Evolutionary conservation across 2,329 filamentous ascomycete genomes (phyloP).

Genomic region (Phaeosphaeria sp.): DNA sequence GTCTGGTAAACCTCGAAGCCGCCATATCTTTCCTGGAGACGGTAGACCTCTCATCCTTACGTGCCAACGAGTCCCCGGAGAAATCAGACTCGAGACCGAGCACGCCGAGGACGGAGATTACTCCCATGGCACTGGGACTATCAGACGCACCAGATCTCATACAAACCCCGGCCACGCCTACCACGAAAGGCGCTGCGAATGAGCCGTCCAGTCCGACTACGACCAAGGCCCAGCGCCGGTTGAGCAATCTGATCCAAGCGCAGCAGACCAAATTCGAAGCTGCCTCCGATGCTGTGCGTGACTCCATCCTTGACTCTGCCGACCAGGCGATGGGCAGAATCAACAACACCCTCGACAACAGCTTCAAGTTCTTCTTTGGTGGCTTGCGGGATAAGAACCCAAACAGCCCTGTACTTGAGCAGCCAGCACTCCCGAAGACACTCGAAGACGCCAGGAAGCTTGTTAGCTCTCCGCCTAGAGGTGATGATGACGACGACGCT

Average conservation of each 20-base stretch:
- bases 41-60: conserved; percentile 87
- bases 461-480: conserved; percentile 72
- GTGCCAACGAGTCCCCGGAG: conserved; percentile 73
- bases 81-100: conserved; percentile 61
- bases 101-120: conserved; percentile 50
- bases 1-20: conserved; percentile 93
- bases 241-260: conserved; percentile 86
- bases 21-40: conserved; percentile 94
- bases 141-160: conserved; percentile 47
- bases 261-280: conserved; percentile 82
- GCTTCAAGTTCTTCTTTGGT: conserved; percentile 91
- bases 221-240: conserved; percentile 70
- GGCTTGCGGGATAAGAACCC: conserved; percentile 75
- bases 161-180: conserved; percentile 48
- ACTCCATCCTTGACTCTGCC: conserved; percentile 75
- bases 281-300: conserved; percentile 79
- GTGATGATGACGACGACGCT: conserved; percentile 58
- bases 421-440: conserved; percentile 77
- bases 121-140: conserved; percentile 49
- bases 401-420: conserved; percentile 36
- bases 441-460: conserved; percentile 91
- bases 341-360: conserved; percentile 86
- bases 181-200: conserved; percentile 23
- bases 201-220: conserved; percentile 47
- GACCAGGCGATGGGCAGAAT: conserved; percentile 94